These are phyloP conservation scores for Lipomyces mesembrius DNA, from an alignment of 805 yeast genomes.

Conservation along the genomic window DNA sequence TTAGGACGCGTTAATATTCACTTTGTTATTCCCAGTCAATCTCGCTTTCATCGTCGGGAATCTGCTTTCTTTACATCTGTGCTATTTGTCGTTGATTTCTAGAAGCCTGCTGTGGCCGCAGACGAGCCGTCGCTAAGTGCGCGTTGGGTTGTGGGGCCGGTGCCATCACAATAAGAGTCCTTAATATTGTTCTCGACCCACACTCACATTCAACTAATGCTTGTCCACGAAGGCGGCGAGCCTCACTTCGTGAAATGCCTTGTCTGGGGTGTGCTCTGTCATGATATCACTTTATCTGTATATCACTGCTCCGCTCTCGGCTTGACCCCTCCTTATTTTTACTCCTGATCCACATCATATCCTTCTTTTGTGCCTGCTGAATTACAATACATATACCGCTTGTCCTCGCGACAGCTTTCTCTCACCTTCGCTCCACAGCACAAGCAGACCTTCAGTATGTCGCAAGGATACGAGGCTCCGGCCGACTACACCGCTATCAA, in stretches of 20 bases:
- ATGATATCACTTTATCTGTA: neutral
- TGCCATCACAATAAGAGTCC: neutral
- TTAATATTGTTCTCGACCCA: neutral
- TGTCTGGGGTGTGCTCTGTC: neutral
- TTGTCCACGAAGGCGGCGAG: neutral
- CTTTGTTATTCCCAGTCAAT: neutral
- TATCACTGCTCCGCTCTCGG: neutral
- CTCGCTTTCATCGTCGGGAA: neutral
- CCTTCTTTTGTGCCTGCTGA: neutral
- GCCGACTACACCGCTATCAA: conserved; percentile 20
- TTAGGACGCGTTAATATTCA: too few species aligned
- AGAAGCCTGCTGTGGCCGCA: neutral
- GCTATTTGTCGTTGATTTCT: neutral
- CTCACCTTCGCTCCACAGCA: neutral
- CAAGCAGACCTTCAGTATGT: neutral
- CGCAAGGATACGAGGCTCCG: neutral
- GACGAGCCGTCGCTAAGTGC: neutral
- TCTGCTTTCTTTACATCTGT: neutral
- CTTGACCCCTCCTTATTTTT: neutral
- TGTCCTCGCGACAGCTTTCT: neutral
- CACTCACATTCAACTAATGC: neutral
- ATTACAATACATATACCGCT: neutral
- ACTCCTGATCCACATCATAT: neutral
- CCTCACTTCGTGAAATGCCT: conserved; percentile 2
- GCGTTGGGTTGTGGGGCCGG: neutral